Evolutionary conservation across 2,329 filamentous ascomycete genomes (phyloP).

Genomic region (Simplicillium aogashimaense): DNA sequence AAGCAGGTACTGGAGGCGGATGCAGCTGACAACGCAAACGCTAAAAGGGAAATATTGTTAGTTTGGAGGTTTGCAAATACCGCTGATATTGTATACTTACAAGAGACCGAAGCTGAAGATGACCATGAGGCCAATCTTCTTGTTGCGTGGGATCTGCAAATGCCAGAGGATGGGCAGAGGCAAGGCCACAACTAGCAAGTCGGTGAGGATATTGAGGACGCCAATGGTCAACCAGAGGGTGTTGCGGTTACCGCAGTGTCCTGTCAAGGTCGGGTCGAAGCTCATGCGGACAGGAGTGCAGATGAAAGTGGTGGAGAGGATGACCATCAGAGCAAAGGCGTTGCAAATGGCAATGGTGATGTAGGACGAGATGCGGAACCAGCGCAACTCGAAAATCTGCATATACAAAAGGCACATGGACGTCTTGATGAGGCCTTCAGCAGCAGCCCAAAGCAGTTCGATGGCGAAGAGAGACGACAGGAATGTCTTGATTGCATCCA

Average conservation of each 20-base stretch:
- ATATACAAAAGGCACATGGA: slow-evolving; percentile 2
- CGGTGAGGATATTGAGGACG: slow-evolving; percentile 20
- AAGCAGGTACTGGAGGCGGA: slow-evolving; percentile 16
- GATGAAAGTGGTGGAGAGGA: slow-evolving; percentile 13
- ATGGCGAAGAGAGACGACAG: slow-evolving; percentile 2
- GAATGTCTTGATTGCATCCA: background rate
- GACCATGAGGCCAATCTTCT: slow-evolving; percentile 18
- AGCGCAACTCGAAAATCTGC: background rate
- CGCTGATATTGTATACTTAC: slow-evolving; percentile 12
- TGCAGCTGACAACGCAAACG: slow-evolving; percentile 21
- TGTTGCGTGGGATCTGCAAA: slow-evolving; percentile 17
- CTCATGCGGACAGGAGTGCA: slow-evolving; percentile 24
- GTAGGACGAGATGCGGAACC: slow-evolving; percentile 1
- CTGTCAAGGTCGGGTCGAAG: slow-evolving; percentile 22
- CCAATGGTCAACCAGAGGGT: slow-evolving; percentile 18
- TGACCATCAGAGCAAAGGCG: slow-evolving; percentile 1
- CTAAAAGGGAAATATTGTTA: slow-evolving; percentile 10
- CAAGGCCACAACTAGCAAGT: slow-evolving; percentile 18
- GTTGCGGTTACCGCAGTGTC: slow-evolving; percentile 19
- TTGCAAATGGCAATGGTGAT: slow-evolving; percentile 1
- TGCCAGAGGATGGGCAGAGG: slow-evolving; percentile 20
- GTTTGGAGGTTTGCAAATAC: background rate
- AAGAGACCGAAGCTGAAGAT: slow-evolving; percentile 22
- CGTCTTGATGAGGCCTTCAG: slow-evolving; percentile 1
- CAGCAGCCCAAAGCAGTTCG: slow-evolving; percentile 1